Evolutionary conservation across 192 early-diverging fungal genomes (phyloP), one percentile per base, ranked within the genome.

Genomic region (Coemansia sp.): DNA sequence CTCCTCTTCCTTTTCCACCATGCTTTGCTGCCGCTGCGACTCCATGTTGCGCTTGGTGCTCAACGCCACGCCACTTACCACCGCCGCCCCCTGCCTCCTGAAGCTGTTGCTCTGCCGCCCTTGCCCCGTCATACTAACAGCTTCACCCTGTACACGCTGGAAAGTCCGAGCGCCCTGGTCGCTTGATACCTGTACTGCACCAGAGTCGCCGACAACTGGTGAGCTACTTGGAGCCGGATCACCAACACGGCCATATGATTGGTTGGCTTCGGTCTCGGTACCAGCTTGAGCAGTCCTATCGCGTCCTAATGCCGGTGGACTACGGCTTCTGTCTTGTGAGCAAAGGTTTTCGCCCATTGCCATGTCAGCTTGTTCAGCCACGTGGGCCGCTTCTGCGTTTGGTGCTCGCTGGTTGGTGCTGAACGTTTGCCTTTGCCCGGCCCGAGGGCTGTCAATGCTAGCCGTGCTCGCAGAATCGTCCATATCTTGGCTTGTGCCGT

Each of bases 11-110:
- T 73, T 65, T 49, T 84, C 81, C 11, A 84, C 74, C 29, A 84
- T 76, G 64, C 76, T 73, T 71, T 84, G 81, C 77, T 84, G 81
- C 40, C 81, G 70, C 71, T 78, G 81, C 40, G 81, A 78, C 67
- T 84, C 81, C 73, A 84, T 84, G 65, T 76, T 78, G 67, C 81
- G 81, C 61, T 78, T 84, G 40, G 71, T 68, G 62, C 52, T 65
- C 65, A 76, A 71, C 18, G 79, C n/a, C 15, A 68, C 42, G 51
- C 38, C 22, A 34, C 27, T 59, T 15, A 13, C 55, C 29, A 15
- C 55, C 5, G 31, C 5, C 31, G 31, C 55, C 5, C 55, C 55
- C 55, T 59, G 55, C 29, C 3, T 34, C n/a, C 29, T 59, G 33
- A 59, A 31, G 15, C 31, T 34, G 55, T 20, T 34, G 55, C 55